Base-by-base conservation (phyloP, 495 filamentous ascomycete species). In the Penicillium manginii region DNA sequence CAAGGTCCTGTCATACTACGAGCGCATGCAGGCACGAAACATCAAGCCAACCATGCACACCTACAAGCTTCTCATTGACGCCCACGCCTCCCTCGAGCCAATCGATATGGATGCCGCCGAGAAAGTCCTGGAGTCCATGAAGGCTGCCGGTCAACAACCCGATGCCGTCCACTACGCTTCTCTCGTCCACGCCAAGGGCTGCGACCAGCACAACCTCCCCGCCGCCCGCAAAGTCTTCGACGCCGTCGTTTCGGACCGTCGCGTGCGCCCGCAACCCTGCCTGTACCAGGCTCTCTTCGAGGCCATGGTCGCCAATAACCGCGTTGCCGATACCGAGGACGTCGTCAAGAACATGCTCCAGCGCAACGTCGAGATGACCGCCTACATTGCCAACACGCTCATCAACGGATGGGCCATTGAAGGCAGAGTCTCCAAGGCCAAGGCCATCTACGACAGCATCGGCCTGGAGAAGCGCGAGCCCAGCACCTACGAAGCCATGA, bases 401-500 rank as follows among this genome's bases (percentile, higher is more conserved):
- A 98, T 98, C 69, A 92, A 98, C 64, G 94, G 94, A 59, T 98
- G 94, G 94, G 92, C 96, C 35, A 78, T 84, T 29, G 90, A 90
- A 71, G 89, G 88, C 73, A 83, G 92, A 54, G 90, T 98, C 23
- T 74, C 71, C 52, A 92, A 91, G 72, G 90, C 91, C 37, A 85
- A 88, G 73, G 78, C 80, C 6, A 85, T 97, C 62, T 98, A 96
- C 70, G 81, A 88, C 39, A 78, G 83, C 47, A 84, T 98, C 37
- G 83, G 86, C 33, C 81, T 80, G 23, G 81, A 85, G 31, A 91
- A 88, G 78, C 85, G 94, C 26, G 94, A 98, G 76, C 94, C 94
- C 7, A 96, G 91, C 76, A 98, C 94, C n/a, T 98, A 98, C 69
- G 94, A 98, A 76, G 93, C 93, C 35, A 98, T 98, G 96, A 96